These are phyloP conservation scores for Plenodomus lindquistii DNA, from an alignment of 2,329 filamentous ascomycete genomes.

Conservation along the genomic window DNA sequence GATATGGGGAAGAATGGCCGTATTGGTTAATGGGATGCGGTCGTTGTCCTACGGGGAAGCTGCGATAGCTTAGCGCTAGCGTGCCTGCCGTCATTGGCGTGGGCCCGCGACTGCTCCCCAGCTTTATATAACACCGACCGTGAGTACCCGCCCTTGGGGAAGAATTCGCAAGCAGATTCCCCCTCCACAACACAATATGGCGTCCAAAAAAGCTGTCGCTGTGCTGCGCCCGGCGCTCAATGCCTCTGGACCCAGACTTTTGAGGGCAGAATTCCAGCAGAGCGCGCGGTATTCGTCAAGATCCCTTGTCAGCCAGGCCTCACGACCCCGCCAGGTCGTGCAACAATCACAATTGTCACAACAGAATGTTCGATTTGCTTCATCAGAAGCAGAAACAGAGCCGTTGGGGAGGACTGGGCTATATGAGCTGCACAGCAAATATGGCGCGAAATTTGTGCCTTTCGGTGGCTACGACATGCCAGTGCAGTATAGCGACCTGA, in stretches of 20 bases:
- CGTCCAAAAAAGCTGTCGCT: conserved; percentile 29
- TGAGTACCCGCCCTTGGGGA: conserved; percentile 15
- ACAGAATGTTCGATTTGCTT: conserved; percentile 32
- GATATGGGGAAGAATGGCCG: conserved; percentile 22
- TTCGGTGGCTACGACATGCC: conserved; percentile 95
- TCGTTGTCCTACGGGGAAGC: conserved; percentile 6
- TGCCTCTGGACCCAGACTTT: conserved; percentile 21
- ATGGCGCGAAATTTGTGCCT: conserved; percentile 93
- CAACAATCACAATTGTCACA: conserved; percentile 8
- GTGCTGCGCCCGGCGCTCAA: conserved; percentile 31
- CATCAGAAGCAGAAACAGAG: conserved; percentile 28
- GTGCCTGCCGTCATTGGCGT: conserved; percentile 22
- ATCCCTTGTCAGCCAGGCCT: conserved; percentile 19
- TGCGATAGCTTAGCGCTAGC: conserved; percentile 5
- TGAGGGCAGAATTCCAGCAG: conserved; percentile 15
- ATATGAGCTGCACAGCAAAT: conserved; percentile 74
- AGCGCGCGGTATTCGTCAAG: conserved; percentile 16
- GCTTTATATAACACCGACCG: conserved; percentile 19
- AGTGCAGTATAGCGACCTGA: conserved; percentile 78
- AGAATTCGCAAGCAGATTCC: conserved; percentile 1
- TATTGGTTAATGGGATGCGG: conserved; percentile 22
- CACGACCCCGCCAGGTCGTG: conserved; percentile 32
- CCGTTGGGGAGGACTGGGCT: conserved; percentile 67
- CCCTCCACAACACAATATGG: conserved; percentile 30
- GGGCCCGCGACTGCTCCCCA: not conserved